Evolutionary conservation across 1,139 yeast species (phyloP), one percentile per base, ranked within the genome.

Genomic region (Eremothecium gossypii): DNA sequence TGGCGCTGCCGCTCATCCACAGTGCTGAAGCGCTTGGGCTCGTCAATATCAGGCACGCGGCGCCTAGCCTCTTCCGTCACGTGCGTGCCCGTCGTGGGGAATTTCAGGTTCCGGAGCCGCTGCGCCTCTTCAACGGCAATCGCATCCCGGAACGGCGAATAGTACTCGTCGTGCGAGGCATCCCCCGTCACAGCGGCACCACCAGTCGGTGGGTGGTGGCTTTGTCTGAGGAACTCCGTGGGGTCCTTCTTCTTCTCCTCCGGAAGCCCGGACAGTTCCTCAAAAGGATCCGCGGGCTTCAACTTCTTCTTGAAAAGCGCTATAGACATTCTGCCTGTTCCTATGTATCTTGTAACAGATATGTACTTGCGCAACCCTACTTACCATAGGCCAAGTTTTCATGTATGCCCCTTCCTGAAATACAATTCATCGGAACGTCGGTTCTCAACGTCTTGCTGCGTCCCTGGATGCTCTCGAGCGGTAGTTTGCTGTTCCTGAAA

Each of bases 41-140:
- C 56, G 26, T 44, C 46, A 23, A 58, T 54, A 37, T 58, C 61
- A 45, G 51, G 54, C 8, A 57, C 57, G 10, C 55, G 42, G 36
- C 45, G 49, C 30, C 49, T 44, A 4, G 43, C 41, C 33, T 49
- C 49, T 28, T 42, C 47, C 52, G 49, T 33, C 42, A 39, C 33
- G 14, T 34, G 37, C 4, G 59, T 59, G 33, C 57, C 50, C 8
- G 50, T 47, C 5, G 59, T 56, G 6, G 63, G 61, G 37, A 44
- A 50, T 39, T 49, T 38, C 41, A 45, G 41, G 33, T 49, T 44
- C 31, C 51, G 49, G 20, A 44, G 42, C n/a, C 50, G 43, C 46
- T 55, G 52, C 7, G 54, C 54, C 7, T 39, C 41, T 33, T 48
- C 49, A 7, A 50, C 42, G 36, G 46, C 48, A 30, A 41, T 43